Conservation (phyloP, 345 rosid genomes). For the Xanthoceras sorbifolium region DNA sequence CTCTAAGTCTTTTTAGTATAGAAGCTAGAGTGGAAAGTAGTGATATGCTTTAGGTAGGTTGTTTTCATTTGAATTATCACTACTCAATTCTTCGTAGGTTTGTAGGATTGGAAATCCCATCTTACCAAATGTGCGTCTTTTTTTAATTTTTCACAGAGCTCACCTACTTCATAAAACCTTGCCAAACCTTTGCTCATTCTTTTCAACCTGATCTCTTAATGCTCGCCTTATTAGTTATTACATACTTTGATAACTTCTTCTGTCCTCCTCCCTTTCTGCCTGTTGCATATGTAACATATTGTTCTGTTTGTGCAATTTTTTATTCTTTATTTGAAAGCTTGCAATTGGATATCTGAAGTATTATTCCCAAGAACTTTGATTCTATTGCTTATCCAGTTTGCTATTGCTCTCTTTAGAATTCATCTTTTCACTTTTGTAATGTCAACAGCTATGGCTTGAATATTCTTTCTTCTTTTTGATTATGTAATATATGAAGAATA, state of each 20-base stretch:
- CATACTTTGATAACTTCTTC: neutral
- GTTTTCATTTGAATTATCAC: neutral
- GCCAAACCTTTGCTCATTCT: neutral
- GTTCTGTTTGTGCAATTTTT: neutral
- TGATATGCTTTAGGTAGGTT: neutral
- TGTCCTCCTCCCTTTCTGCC: neutral
- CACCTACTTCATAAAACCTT: neutral
- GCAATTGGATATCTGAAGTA: neutral
- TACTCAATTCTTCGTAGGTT: neutral
- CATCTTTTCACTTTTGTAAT: neutral
- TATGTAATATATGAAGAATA: constrained; percentile 10
- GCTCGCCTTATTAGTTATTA: neutral
- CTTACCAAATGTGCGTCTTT: neutral
- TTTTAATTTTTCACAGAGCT: neutral
- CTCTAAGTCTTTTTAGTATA: neutral
- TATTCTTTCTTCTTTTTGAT: constrained; percentile 3
- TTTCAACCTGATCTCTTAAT: neutral
- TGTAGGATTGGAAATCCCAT: neutral
- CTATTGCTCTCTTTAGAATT: neutral
- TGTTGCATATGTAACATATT: neutral
- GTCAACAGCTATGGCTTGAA: constrained; percentile 1
- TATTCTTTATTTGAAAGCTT: neutral
- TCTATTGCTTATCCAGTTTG: neutral
- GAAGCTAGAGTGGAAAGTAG: neutral
- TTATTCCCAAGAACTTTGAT: neutral